These are phyloP conservation scores for Helicocarpus griseus DNA, from an alignment of 2,329 filamentous ascomycete species.

Conservation along the genomic window DNA sequence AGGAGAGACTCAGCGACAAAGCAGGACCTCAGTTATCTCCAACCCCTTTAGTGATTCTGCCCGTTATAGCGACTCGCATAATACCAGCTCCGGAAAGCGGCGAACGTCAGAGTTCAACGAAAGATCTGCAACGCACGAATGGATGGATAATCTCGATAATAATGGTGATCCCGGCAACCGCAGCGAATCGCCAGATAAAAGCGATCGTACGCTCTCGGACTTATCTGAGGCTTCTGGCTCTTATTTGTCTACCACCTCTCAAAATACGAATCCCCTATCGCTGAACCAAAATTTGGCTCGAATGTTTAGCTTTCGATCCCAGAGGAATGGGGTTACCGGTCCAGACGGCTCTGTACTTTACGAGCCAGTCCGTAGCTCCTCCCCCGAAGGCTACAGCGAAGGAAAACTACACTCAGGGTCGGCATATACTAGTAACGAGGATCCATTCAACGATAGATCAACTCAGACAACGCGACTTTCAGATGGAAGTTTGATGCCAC, in stretches of 20 bases:
- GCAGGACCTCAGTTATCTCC: constrained; percentile 9
- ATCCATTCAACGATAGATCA: constrained; percentile 11
- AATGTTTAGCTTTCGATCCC: constrained; percentile 4
- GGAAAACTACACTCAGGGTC: not conserved
- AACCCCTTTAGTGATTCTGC: constrained; percentile 21
- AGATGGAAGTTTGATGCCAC: constrained; percentile 6
- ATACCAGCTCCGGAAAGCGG: not conserved
- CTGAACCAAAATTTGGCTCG: constrained; percentile 5
- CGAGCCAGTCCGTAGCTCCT: constrained; percentile 1
- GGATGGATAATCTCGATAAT: constrained; percentile 10
- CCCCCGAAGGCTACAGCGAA: not conserved
- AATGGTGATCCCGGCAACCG: constrained; percentile 17
- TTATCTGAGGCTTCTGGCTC: constrained; percentile 42
- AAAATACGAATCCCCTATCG: constrained; percentile 7
- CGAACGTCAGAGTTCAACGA: constrained; percentile 1
- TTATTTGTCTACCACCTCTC: constrained; percentile 8
- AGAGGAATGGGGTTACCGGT: not conserved
- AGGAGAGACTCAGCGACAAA: constrained; percentile 9
- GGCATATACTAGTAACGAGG: not conserved
- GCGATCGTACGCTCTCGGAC: constrained; percentile 46
- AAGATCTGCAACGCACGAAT: constrained; percentile 3
- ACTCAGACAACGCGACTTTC: not conserved
- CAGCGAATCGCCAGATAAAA: constrained; percentile 40
- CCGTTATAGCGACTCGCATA: constrained; percentile 16
- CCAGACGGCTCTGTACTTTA: not conserved